Conservation (phyloP, 2,329 filamentous ascomycete genomes). For the Graphilbum sp. region DNA sequence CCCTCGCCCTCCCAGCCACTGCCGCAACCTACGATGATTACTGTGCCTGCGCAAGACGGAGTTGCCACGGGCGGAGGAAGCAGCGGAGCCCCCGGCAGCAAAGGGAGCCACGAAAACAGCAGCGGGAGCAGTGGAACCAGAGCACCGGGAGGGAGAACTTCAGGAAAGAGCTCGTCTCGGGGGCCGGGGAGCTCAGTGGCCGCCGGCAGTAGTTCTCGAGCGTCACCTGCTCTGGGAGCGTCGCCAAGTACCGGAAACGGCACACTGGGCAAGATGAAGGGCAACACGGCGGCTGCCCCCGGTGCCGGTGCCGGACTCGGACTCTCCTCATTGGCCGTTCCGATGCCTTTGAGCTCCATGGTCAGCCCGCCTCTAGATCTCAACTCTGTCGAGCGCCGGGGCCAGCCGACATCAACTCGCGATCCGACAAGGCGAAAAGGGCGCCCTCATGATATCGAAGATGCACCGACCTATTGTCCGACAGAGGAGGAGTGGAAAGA, state of each 20-base stretch:
- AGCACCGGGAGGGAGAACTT: conserved; percentile 7
- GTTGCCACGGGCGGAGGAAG: neutral
- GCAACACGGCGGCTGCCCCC: conserved; percentile 36
- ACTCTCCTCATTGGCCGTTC: conserved; percentile 32
- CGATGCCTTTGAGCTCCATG: conserved; percentile 40
- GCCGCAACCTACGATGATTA: neutral
- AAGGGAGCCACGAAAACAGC: conserved; percentile 1
- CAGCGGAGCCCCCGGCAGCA: neutral
- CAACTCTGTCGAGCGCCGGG: conserved; percentile 79
- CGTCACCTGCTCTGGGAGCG: conserved; percentile 29
- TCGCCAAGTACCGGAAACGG: conserved; percentile 17
- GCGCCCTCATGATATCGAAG: conserved; percentile 69
- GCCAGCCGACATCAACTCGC: conserved; percentile 59
- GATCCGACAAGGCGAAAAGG: conserved; percentile 63
- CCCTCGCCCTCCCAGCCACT: too few relatives aligned
- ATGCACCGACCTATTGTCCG: conserved; percentile 80
- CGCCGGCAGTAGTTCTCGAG: conserved; percentile 22
- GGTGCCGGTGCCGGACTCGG: conserved; percentile 9
- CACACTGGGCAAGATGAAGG: too few relatives aligned
- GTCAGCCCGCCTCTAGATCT: conserved; percentile 56
- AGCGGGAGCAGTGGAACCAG: conserved; percentile 1
- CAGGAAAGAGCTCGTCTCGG: conserved; percentile 16
- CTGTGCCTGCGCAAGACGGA: neutral
- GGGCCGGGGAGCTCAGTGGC: conserved; percentile 20
- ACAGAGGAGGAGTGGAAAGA: conserved; percentile 92